Conservation (phyloP, 2,329 filamentous ascomycete species). For the Ophiostoma piceae region DNA sequence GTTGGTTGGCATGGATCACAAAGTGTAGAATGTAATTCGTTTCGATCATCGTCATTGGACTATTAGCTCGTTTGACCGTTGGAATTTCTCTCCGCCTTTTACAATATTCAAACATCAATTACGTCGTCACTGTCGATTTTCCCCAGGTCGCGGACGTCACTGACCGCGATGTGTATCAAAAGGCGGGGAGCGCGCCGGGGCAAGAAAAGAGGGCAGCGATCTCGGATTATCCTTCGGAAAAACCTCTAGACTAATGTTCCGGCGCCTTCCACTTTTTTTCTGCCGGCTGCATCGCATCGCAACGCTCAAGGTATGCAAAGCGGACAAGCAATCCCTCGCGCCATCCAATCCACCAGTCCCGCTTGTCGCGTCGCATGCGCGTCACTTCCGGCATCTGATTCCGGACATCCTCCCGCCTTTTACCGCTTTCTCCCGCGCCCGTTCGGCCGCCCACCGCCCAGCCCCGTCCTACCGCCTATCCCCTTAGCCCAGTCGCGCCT, state of each 20-base stretch:
- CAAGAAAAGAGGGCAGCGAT: conserved; percentile 33
- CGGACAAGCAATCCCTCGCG: conserved; percentile 1
- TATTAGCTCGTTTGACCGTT: neutral
- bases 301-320: neutral
- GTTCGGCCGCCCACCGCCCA: neutral
- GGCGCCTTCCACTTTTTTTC: conserved; percentile 23
- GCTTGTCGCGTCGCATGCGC: neutral
- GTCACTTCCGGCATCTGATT: neutral
- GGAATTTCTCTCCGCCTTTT: conserved; percentile 1
- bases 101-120: neutral
- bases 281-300: conserved; percentile 19
- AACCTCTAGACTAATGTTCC: conserved; percentile 24
- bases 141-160: conserved; percentile 14
- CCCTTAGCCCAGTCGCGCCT: conserved; percentile 12
- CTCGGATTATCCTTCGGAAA: conserved; percentile 29
- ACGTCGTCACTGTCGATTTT: conserved; percentile 17
- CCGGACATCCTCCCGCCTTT: neutral
- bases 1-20: neutral
- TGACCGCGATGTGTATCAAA: conserved; percentile 30
- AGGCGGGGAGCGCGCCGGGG: conserved; percentile 28
- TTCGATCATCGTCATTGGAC: neutral
- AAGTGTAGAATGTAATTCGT: neutral
- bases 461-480: neutral
- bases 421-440: neutral
- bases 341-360: conserved; percentile 15